phyloP scores from a whole-genome alignment of 192 early-diverging fungal species.

The Entomortierella parvispora region DNA sequence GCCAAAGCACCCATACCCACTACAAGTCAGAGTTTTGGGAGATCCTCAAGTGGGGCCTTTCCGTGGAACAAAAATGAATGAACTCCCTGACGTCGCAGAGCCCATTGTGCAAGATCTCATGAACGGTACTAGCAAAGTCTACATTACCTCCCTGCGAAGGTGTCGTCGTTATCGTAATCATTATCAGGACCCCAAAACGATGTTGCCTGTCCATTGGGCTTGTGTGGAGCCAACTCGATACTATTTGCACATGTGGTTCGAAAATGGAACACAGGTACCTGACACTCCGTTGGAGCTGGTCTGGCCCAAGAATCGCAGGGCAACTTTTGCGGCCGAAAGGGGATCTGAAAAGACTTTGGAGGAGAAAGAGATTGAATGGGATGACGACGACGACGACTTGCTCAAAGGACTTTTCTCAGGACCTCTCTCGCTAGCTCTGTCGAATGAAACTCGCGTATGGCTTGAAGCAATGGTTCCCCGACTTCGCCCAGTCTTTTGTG shows the following conservation, averaged over 20 bases:
- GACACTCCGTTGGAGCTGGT: constrained; percentile 9
- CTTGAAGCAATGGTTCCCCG: not conserved
- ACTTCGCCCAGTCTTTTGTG: constrained; percentile 5
- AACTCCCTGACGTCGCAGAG: not conserved
- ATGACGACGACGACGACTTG: constrained; percentile 1
- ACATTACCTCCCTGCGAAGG: not conserved
- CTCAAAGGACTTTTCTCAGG: not conserved
- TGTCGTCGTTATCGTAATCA: not conserved
- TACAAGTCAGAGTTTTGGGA: constrained; percentile 9
- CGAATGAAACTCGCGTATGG: not conserved
- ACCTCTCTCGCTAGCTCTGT: not conserved
- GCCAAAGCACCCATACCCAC: not conserved
- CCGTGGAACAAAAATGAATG: not conserved
- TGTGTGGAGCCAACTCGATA: not conserved
- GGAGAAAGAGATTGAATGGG: not conserved
- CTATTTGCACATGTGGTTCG: constrained; percentile 28
- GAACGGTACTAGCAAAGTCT: constrained; percentile 21
- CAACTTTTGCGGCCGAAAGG: not conserved
- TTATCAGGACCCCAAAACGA: not conserved
- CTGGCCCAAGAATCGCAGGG: not conserved
- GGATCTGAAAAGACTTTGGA: too few relatives aligned
- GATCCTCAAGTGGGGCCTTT: not conserved
- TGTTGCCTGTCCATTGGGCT: not conserved
- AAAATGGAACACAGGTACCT: constrained; percentile 10
- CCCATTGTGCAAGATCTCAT: constrained; percentile 9